A percentile compares a stretch with the other conserved stretches of the same genome.
These are phyloP conservation scores for Kockovaella imperatae DNA, from an alignment of 768 basidiomycete species.

Conservation along the genomic window DNA sequence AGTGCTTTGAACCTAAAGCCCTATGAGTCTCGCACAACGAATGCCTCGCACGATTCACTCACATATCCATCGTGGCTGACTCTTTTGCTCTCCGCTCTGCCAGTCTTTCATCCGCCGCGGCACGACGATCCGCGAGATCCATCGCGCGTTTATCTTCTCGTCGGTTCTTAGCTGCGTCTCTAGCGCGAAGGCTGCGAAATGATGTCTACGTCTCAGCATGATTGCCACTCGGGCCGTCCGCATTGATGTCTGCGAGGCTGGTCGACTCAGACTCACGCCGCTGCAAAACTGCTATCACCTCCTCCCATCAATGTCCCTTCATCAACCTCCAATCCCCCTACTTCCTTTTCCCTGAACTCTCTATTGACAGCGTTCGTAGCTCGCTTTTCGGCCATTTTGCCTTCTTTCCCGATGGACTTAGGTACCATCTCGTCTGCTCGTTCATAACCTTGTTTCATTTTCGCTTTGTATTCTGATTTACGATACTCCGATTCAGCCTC, in stretches of 20 bases:
- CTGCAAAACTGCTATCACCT: conserved; percentile 72
- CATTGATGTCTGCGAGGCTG: conserved; percentile 1
- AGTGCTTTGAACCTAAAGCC: conserved; percentile 56
- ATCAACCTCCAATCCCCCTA: conserved; percentile 66
- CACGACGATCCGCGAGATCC: conserved; percentile 47
- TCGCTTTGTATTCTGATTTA: conserved; percentile 59
- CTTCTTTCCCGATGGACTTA: conserved; percentile 71
- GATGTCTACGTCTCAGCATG: conserved; percentile 15
- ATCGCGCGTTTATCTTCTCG: conserved; percentile 49
- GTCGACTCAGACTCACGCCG: conserved; percentile 52
- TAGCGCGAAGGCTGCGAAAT: conserved; percentile 56
- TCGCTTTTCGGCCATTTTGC: conserved; percentile 77
- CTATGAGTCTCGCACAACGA: not conserved
- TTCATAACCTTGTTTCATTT: conserved; percentile 59
- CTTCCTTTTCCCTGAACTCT: conserved; percentile 58
- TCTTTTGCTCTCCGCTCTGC: conserved; percentile 67
- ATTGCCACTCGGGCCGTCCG: conserved; percentile 14
- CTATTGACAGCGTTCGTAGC: conserved; percentile 64
- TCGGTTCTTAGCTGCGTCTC: conserved; percentile 64
- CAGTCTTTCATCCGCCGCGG: conserved; percentile 56
- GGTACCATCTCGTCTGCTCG: conserved; percentile 70
- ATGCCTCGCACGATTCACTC: conserved; percentile 3
- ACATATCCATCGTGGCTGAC: conserved; percentile 92
- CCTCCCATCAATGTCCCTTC: conserved; percentile 74
- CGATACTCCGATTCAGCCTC: conserved; percentile 55